Base-by-base conservation (phyloP, 1,284 basidiomycete genomes). In the Ganoderma meredithae region DNA sequence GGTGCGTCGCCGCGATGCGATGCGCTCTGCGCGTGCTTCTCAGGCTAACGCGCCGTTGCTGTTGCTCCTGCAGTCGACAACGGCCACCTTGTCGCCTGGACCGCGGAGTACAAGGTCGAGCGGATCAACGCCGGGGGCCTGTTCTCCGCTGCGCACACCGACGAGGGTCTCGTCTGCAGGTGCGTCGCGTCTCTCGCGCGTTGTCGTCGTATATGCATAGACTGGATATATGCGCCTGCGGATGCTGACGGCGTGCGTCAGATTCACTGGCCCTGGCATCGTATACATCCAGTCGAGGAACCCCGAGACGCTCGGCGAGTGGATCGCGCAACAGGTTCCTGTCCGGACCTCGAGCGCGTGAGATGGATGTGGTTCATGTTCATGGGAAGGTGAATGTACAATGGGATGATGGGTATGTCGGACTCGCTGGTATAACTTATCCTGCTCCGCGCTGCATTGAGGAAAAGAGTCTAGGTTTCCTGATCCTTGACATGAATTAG, bases 251-350 rank as follows among this genome's bases (percentile, higher is more conserved):
- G 49, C 3, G 1, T 22, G 0, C 17, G 36, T 3, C 55, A 79
- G 77, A 12, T 80, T 79, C 71, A 77, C 76, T 12, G 79, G 79
- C 0, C 79, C 79, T 22, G 79, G 79, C 0, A 72, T 71, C 15
- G 77, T 80, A 19, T 80, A 79, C 68, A 74, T 79, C 52, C 78
- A 79, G 68, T 76, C 79, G 22, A 70, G 78, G 55, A 80, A 77
- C 69, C 76, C 78, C 0, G 76, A 78, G 43, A 71, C 74, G 12
- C 69, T 80, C 25, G 73, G 76, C 13, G 60, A 65, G 10, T 80
- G 78, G 77, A 79, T 80, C 27, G 33, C 66, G 3, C 74, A 74
- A 3, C 76, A 78, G 68, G 69, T 78, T 12, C 78, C 76, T 13
- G n/a, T 19, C 8, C 9, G 36, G 12, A 25, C 12, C 39, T 36